These are phyloP conservation scores for Hordeum pubiflorum DNA, from an alignment of 202 grass and related monocot genomes.

Conservation along the genomic window DNA sequence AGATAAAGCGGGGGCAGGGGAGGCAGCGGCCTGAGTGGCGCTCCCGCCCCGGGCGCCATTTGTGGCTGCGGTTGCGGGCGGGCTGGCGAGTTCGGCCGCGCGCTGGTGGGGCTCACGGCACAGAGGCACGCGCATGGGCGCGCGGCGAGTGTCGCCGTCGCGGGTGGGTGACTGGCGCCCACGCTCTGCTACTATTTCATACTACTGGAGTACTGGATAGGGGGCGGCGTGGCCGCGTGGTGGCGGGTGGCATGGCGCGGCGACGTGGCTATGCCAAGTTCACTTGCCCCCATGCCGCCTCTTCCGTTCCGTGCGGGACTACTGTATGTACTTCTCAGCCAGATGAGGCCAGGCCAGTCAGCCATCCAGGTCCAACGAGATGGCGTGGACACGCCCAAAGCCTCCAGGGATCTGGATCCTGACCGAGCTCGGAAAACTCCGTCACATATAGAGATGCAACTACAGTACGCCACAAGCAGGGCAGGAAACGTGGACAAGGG, in stretches of 20 bases:
- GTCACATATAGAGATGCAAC: not conserved
- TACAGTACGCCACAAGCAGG: too few species aligned
- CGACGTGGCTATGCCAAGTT: slow-evolving; percentile 28
- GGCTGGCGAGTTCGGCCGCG: too few species aligned
- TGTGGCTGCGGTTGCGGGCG: slow-evolving; percentile 40
- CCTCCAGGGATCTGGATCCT: slow-evolving; percentile 37
- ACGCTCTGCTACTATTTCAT: not conserved
- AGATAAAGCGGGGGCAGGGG: slow-evolving; percentile 35
- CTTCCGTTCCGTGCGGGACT: not conserved
- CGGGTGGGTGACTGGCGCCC: slow-evolving; percentile 2
- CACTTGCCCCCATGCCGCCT: not conserved
- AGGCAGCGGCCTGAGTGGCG: slow-evolving; percentile 29
- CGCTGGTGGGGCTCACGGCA: not conserved
- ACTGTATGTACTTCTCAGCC: not conserved
- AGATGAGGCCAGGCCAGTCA: not conserved
- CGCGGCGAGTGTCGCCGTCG: slow-evolving; percentile 27
- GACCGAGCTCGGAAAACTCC: slow-evolving; percentile 37
- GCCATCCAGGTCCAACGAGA: not conserved
- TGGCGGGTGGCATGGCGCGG: not conserved
- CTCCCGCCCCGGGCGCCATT: slow-evolving; percentile 24
- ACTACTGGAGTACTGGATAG: slow-evolving; percentile 7
- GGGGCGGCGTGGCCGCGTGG: slow-evolving; percentile 26
- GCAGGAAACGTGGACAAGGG: not conserved
- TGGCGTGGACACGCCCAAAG: not conserved
- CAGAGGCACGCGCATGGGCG: not conserved